These are phyloP conservation scores for Saururus chinensis DNA, from an alignment of 164 flowering plant species.

Conservation along the genomic window DNA sequence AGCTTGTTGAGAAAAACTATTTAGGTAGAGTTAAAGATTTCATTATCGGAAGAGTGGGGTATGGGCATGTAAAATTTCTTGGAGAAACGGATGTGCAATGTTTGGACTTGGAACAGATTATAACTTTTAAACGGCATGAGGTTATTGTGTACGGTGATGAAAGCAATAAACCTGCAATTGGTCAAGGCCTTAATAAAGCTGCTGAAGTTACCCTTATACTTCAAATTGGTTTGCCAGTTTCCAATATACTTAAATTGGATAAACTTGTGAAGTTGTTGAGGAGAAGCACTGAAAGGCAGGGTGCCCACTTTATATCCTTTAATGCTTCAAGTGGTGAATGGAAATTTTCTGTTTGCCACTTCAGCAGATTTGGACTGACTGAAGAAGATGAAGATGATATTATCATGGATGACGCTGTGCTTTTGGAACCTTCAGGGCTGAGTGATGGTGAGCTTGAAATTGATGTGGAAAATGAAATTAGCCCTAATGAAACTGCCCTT, in stretches of 20 bases:
- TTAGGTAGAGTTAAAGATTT: constrained; percentile 57
- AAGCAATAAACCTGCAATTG: constrained; percentile 58
- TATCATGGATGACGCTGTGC: constrained; percentile 46
- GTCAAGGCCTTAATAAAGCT: constrained; percentile 80
- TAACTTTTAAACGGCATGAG: constrained; percentile 56
- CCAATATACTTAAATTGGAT: constrained; percentile 7
- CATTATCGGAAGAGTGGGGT: constrained; percentile 73
- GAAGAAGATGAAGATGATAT: constrained; percentile 88
- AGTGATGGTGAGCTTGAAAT: constrained; percentile 29
- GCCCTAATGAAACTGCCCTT: constrained; percentile 29
- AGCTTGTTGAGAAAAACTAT: constrained; percentile 43
- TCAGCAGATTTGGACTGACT: constrained; percentile 88
- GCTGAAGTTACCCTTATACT: constrained; percentile 79
- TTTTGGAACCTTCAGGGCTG: constrained; percentile 21
- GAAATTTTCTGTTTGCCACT: constrained; percentile 81
- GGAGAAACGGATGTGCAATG: constrained; percentile 84
- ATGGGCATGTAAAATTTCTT: constrained; percentile 62
- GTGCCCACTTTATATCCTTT: constrained; percentile 70
- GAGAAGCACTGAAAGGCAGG: constrained; percentile 47
- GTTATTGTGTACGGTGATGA: constrained; percentile 82
- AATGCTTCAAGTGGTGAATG: constrained; percentile 52
- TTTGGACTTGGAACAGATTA: constrained; percentile 57
- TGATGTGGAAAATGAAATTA: constrained; percentile 32
- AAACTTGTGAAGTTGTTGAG: constrained; percentile 35
- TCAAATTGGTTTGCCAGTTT: constrained; percentile 11